phyloP scores from a whole-genome alignment of 257 asterid genomes.

The Gynochthodes officinalis region DNA sequence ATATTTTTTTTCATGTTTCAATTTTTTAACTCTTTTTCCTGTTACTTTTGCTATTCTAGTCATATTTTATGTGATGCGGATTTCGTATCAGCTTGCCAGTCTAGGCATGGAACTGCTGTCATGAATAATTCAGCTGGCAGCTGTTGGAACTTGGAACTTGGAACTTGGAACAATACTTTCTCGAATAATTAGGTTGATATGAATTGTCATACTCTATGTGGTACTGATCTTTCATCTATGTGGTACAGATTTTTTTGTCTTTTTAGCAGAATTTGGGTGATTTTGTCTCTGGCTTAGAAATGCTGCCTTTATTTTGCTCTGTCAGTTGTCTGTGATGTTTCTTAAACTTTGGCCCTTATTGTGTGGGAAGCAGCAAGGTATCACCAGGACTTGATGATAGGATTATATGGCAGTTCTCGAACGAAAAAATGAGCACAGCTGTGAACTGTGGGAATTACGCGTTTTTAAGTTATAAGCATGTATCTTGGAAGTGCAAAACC shows the following conservation, averaged over 20 bases:
- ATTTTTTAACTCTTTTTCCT: not conserved
- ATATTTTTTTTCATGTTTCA: not conserved
- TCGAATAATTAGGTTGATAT: conserved; percentile 8
- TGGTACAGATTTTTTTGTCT: not conserved
- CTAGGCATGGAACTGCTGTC: conserved; percentile 17
- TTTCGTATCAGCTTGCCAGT: conserved; percentile 24
- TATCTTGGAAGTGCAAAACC: no score
- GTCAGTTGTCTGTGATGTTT: not conserved
- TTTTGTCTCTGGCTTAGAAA: not conserved
- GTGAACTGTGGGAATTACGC: no score
- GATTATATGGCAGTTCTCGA: no score
- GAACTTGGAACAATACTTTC: no score
- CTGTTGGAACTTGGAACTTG: conserved; percentile 13
- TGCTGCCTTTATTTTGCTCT: not conserved
- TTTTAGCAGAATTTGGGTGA: not conserved
- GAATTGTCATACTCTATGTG: not conserved
- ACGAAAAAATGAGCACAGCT: no score
- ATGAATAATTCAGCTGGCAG: conserved; percentile 27
- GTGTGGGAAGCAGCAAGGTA: not conserved
- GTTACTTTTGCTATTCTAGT: not conserved
- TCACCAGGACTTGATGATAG: not conserved
- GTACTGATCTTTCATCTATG: not conserved
- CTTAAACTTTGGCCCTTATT: not conserved
- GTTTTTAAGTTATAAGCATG: no score
- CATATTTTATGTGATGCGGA: conserved; percentile 11